Evolutionary conservation across 768 basidiomycete species (phyloP).

Genomic region (Phaeolepiota aurea): DNA sequence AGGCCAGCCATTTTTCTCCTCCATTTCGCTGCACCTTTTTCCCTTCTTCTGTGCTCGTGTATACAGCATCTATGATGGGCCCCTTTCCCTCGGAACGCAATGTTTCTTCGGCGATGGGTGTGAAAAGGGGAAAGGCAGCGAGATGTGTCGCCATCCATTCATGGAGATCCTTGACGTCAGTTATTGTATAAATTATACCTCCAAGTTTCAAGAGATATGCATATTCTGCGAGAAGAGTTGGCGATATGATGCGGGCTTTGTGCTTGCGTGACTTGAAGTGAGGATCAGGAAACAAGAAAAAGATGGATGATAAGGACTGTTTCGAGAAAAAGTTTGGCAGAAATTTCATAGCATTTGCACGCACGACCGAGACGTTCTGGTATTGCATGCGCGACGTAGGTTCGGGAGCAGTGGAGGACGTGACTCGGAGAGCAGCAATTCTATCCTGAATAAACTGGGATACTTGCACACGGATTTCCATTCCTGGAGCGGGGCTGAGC

Average conservation of each 20-base stretch:
- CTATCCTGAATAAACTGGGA: conserved; percentile 94
- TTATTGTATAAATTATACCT: conserved; percentile 97
- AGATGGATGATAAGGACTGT: conserved; percentile 84
- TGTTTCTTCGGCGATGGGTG: conserved; percentile 65
- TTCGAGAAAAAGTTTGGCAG: conserved; percentile 92
- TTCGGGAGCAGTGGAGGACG: conserved; percentile 20
- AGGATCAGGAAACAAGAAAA: conserved; percentile 98
- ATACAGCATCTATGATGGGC: conserved; percentile 73
- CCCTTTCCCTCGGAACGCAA: conserved; percentile 73
- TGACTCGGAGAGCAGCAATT: conserved; percentile 84
- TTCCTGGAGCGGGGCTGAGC: conserved; percentile 41
- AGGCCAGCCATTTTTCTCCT: conserved; percentile 89
- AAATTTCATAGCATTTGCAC: conserved; percentile 98
- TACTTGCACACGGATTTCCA: conserved; percentile 96
- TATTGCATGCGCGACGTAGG: conserved; percentile 36
- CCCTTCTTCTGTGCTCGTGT: conserved; percentile 88
- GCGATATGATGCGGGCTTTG: conserved; percentile 97
- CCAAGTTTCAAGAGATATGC: conserved; percentile 88
- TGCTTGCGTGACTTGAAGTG: conserved; percentile 98
- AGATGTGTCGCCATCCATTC: conserved; percentile 94
- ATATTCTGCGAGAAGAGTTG: conserved; percentile 95
- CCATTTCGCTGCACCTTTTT: conserved; percentile 91
- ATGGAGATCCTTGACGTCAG: conserved; percentile 90
- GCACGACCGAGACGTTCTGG: conserved; percentile 87
- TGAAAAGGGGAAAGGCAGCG: conserved; percentile 82